Evolutionary conservation across 192 early-diverging fungal genomes (phyloP), one percentile per base, ranked within the genome.

Genomic region (Chytriomyces hyalinus): DNA sequence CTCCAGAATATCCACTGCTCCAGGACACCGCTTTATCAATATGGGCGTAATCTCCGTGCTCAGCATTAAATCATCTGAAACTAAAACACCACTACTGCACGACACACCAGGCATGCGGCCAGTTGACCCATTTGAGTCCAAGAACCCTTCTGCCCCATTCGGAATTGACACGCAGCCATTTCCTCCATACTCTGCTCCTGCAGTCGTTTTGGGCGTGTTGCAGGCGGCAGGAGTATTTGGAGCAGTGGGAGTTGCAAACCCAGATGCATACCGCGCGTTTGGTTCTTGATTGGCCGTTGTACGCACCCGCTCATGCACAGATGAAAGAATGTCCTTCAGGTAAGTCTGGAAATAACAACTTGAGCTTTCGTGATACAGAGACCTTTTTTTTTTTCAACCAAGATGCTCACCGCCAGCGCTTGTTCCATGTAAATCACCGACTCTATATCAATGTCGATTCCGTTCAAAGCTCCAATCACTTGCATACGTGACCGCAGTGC

Each of bases 391-490:
- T 3, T 24, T 15, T n/a, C 45, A 24, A 63, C 2, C 2, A 60
- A 57, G 36, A 36, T 36, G n/a, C 43, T 73, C 49, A 75, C 73
- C 8, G 65, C 10, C 47, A 78, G 45, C 53, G 76, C 61, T 70
- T 78, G 76, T 49, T 78, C 76, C 66, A 78, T 70, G 67, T 61
- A 78, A 11, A 67, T 15, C 11, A 69, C 68, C 59, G 67, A 78
- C 7, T 78, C 76, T 6, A 7, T 22, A 43, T 78, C 76, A 20
- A 78, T 59, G 20, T 68, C 67, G 11, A 78, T 48, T 8, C 67
- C 66, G 59, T 78, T 60, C 36, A 78, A 45, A 20, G 65, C 51
- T 6, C 22, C 76, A 50, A 78, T 78, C 9, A 78, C 64, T 22
- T 78, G 66, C 76, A 78, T 78, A 15, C 76, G 65, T 1, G 76